Evolutionary conservation across 2,329 filamentous ascomycete species (phyloP), one percentile per base, ranked within the genome.

Genomic region (Cytospora paraplurivora): DNA sequence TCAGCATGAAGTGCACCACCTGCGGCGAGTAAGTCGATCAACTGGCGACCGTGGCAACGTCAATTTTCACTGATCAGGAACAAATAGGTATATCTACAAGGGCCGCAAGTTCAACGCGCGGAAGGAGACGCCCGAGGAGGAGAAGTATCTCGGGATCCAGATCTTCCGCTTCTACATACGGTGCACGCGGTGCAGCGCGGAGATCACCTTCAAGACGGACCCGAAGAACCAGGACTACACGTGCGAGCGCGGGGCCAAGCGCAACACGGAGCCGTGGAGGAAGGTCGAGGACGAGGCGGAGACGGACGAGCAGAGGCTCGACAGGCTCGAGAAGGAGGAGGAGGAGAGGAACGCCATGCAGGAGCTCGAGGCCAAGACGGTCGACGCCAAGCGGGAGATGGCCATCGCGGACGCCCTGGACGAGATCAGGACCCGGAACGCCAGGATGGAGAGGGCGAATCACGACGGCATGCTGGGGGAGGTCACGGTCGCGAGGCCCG

Each of bases 361-460:
- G 63, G 93, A 97, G 73, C 78, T 99, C 54, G 95, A 99, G 78
- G 89, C 90, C 67, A 98, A 98, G 79, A 97, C 94, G 62, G 79
- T 90, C 27, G 95, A 99, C 75, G 93, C 93, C 1, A 93, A 95
- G 79, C 84, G 90, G 49, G 95, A 99, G 77, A 99, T 99, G 93
- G 92, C 91, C 19, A 92, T 97, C 52, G 95, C 95, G 1, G 95
- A 99, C 79, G 94, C 93, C 8, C 79, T 99, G 62, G 95, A 99
- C 75, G 93, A 97, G 78, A 97, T 99, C 63, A 83, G 94, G 62
- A 94, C 91, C 59, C 81, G 94, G 68, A 99, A 99, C 77, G 95
- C 95, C 8, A 83, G 93, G 67, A 87, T 95, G 56, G 92, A 96
- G 75, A 84, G 90, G 68, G 89, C 88, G 10, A 85, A 87, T 62